A percentile compares a stretch with the other conserved stretches of the same genome.
Conservation (phyloP, 1,139 yeast genomes). For the Pichia sp. region DNA sequence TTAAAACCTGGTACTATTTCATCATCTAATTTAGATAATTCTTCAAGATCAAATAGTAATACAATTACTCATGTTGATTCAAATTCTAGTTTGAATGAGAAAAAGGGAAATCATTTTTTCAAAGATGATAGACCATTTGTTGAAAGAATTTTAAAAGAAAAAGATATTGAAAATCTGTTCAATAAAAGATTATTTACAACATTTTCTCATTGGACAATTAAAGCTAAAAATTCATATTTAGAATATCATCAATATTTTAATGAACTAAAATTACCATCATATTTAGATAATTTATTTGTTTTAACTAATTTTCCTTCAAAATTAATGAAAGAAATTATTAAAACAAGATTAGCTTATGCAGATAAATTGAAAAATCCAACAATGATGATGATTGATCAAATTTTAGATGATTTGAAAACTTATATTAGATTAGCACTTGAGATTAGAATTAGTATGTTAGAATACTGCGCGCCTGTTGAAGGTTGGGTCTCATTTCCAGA, state of each 20-base stretch:
- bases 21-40: not conserved
- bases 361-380: slow-evolving; percentile 78
- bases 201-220: slow-evolving; percentile 67
- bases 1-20: slow-evolving; percentile 6
- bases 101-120: slow-evolving; percentile 35
- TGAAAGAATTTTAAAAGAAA: slow-evolving; percentile 79
- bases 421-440: slow-evolving; percentile 73
- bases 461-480: slow-evolving; percentile 61
- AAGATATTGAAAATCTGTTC: slow-evolving; percentile 67
- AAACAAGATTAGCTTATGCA: slow-evolving; percentile 72
- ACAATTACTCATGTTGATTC: not conserved
- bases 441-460: slow-evolving; percentile 61
- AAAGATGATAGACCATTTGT: slow-evolving; percentile 69
- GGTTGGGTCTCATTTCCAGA: slow-evolving; percentile 69
- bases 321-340: slow-evolving; percentile 74
- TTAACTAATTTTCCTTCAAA: slow-evolving; percentile 73
- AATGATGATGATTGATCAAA: slow-evolving; percentile 93
- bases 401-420: slow-evolving; percentile 77
- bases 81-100: not conserved
- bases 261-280: slow-evolving; percentile 69
- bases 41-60: not conserved
- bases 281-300: slow-evolving; percentile 59
- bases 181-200: slow-evolving; percentile 49
- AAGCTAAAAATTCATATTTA: slow-evolving; percentile 68
- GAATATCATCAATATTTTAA: slow-evolving; percentile 58